Base-by-base conservation (phyloP, 352 stramenopile species). In the Pythium pyrilobum region DNA sequence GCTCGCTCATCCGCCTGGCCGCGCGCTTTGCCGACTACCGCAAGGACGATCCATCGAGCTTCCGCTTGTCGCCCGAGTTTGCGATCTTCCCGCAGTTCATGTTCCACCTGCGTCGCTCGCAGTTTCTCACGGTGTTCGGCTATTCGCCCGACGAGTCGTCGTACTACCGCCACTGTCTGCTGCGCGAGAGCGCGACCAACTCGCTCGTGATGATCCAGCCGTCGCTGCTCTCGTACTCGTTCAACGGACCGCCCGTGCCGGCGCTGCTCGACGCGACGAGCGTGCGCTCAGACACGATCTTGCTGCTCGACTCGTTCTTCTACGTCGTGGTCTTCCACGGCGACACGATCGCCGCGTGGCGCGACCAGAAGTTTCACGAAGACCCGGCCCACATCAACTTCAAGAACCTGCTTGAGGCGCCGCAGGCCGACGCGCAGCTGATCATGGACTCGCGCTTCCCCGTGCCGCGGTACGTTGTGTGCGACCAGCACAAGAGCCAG, bases 171-270 rank as follows among this genome's bases (percentile, higher is more conserved):
- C 96, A 97, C 70, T 88, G 77, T 42, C 63, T 99, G 50, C 77
- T 93, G 49, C 86, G 91, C 23, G 96, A 99, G 70, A 98, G 93
- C 70, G 97, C 91, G 41, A 98, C 90, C 42, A 99, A 99, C 76
- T 98, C 91, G 31, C 77, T 99, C 21, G 96, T 99, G 43, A 99
- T 99, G 97, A 97, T 99, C 67, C 97, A 99, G 77, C 97, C 97
- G 15, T 98, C 96, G 41, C 82, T 99, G 32, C 76, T 99, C 21
- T 99, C 92, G 56, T 99, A 99, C 82, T 97, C 85, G 61, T 97
- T 97, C 77, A 90, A 91, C 39, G 85, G 96, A 28, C 65, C 94
- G 63, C 69, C 96, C 64, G 77, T 97, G 66, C 81, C 92, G 18
- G 88, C 90, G 44, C 78, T 97, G 33, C 66, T 97, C 38, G 89